Evolutionary conservation across 1,284 basidiomycete species (phyloP).

Genomic region (Malassezia restricta): DNA sequence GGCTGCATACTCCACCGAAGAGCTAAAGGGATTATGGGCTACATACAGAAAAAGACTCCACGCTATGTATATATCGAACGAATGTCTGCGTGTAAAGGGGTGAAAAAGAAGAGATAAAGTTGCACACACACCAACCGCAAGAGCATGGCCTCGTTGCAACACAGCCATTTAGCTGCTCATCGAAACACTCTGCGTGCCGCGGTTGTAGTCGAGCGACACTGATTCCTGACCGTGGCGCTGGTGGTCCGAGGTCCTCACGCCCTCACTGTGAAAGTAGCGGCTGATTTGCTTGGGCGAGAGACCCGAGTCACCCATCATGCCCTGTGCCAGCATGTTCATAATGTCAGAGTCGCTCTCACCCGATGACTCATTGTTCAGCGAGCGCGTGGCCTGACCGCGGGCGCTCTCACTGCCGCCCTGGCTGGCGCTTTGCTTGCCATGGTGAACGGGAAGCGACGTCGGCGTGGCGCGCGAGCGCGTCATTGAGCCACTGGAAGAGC

Average conservation of each 20-base stretch:
- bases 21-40: neutral
- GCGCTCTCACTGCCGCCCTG: neutral
- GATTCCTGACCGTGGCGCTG: constrained; percentile 1
- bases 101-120: neutral
- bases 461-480: neutral
- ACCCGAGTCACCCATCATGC: constrained; percentile 12
- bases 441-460: neutral
- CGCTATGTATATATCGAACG: neutral
- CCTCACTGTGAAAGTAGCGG: constrained; percentile 1
- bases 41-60: neutral
- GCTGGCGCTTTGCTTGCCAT: neutral
- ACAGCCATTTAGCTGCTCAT: constrained; percentile 4
- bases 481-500: neutral
- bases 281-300: constrained; percentile 12
- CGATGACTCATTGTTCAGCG: neutral
- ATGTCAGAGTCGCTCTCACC: neutral
- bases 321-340: constrained; percentile 5
- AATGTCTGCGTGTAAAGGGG: neutral
- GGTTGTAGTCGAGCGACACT: constrained; percentile 7
- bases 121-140: neutral
- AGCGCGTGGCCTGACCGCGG: neutral
- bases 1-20: neutral
- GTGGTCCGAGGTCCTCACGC: neutral
- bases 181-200: constrained; percentile 7
- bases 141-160: neutral